phyloP scores from a whole-genome alignment of 1,139 yeast genomes.

The Magnusiomyces fungicola region DNA sequence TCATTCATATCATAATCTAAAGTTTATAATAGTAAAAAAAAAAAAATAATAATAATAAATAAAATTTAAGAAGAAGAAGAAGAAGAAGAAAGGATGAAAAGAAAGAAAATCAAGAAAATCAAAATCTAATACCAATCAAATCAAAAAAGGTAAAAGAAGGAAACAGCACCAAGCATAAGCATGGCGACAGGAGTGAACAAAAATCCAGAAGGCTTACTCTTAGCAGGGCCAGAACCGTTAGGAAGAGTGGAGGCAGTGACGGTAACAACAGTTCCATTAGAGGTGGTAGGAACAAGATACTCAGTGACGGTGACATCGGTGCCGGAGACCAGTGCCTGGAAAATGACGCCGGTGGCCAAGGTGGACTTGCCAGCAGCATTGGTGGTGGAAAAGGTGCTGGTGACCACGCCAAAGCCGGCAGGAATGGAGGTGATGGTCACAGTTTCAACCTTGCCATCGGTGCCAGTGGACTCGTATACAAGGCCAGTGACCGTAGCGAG shows the following conservation, averaged over 20 bases:
- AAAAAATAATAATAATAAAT: no score
- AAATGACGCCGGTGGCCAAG: not conserved
- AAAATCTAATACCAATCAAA: not conserved
- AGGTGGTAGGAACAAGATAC: not conserved
- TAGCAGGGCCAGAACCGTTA: not conserved
- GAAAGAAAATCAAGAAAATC: not conserved
- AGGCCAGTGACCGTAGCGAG: constrained; percentile 4
- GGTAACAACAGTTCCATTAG: not conserved
- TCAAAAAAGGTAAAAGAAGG: constrained; percentile 5
- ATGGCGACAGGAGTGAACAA: constrained; percentile 3
- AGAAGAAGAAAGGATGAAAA: not conserved
- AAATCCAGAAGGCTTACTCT: not conserved
- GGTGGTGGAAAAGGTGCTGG: not conserved
- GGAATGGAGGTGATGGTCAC: constrained; percentile 3
- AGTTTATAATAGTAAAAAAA: not conserved
- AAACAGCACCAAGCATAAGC: not conserved
- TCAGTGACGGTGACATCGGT: not conserved
- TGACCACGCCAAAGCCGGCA: not conserved
- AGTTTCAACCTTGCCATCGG: not conserved
- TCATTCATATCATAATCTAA: no score
- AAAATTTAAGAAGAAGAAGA: not conserved
- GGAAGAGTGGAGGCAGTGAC: not conserved
- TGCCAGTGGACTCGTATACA: not conserved
- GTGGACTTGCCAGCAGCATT: not conserved
- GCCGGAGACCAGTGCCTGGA: not conserved